Conservation (phyloP, 2,329 filamentous ascomycete species). For the Diatrype stigma region DNA sequence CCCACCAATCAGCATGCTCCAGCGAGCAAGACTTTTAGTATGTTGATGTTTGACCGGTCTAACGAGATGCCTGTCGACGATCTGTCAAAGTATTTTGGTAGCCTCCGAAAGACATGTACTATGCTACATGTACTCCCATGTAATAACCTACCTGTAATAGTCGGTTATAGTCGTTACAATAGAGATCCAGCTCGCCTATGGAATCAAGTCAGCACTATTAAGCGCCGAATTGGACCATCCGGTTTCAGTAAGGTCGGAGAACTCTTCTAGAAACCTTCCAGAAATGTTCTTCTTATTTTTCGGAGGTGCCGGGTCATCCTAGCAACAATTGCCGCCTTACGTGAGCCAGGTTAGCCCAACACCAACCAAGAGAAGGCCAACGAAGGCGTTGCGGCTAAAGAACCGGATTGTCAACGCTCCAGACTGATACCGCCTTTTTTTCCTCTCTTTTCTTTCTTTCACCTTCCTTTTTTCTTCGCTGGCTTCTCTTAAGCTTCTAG, state of each 20-base stretch:
- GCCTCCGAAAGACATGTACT: too few relatives aligned
- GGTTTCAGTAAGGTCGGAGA: conserved; percentile 3
- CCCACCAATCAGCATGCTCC: too few relatives aligned
- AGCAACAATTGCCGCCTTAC: neutral
- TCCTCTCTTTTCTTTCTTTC: neutral
- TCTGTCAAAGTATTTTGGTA: too few relatives aligned
- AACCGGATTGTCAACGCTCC: neutral
- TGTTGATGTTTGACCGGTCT: too few relatives aligned
- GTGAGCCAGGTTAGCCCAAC: neutral
- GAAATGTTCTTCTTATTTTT: conserved; percentile 18
- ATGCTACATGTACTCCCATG: neutral
- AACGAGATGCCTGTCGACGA: too few relatives aligned
- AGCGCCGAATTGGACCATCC: neutral
- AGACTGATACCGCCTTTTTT: neutral
- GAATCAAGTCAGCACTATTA: neutral
- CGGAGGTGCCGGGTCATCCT: neutral
- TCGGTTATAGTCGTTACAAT: too few relatives aligned
- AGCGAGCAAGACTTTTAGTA: too few relatives aligned
- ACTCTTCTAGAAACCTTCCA: conserved; percentile 23
- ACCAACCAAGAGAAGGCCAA: too few relatives aligned
- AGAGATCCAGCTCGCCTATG: neutral
- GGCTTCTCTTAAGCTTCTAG: neutral
- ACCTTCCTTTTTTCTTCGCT: neutral
- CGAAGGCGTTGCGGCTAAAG: neutral
- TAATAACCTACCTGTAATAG: neutral